Percentiles rank a stretch among this genome's conserved stretches.
These are phyloP conservation scores for Calonectria hongkongensis DNA, from an alignment of 2,329 filamentous ascomycete genomes.

Conservation along the genomic window DNA sequence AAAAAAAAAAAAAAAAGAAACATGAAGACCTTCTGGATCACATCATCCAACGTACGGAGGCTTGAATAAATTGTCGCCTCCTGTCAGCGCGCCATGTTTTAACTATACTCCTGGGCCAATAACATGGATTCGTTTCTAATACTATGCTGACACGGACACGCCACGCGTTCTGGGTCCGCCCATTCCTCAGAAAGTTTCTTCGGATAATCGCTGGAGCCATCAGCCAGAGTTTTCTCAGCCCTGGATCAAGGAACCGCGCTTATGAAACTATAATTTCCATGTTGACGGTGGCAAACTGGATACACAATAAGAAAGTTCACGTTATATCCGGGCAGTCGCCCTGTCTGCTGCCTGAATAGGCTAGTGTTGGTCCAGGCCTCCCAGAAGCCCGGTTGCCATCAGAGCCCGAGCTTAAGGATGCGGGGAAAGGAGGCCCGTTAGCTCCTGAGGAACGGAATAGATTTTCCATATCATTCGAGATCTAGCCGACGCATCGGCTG, in stretches of 20 bases:
- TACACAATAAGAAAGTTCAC: neutral
- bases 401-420: neutral
- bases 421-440: conserved; percentile 10
- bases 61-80: neutral
- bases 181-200: neutral
- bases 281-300: neutral
- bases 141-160: neutral
- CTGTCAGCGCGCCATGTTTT: neutral
- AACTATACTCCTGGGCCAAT: neutral
- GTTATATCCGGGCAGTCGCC: neutral
- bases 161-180: too few species aligned
- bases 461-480: conserved; percentile 2
- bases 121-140: neutral
- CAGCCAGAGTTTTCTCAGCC: conserved; percentile 3
- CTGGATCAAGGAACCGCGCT: neutral
- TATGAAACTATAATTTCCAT: neutral
- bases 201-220: neutral
- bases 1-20: neutral
- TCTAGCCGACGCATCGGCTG: conserved; percentile 12
- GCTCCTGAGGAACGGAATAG: neutral
- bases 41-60: neutral
- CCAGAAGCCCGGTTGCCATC: neutral
- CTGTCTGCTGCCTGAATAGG: neutral
- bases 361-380: conserved; percentile 4
- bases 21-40: neutral